Base-by-base conservation (phyloP, 2,329 filamentous ascomycete genomes). In the Trichoderma atrobrunneum region DNA sequence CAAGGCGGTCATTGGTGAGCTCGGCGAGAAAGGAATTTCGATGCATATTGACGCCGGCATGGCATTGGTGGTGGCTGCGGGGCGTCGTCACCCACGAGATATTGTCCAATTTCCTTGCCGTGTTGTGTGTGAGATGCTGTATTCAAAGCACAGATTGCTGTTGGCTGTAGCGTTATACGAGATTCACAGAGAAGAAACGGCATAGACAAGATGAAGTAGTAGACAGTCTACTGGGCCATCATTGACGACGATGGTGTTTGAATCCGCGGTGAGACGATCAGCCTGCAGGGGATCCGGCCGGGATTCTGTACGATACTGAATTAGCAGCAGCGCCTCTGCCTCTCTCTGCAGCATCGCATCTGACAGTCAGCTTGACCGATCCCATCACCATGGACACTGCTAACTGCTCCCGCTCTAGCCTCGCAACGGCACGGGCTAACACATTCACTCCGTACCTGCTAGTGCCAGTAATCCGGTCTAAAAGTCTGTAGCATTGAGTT, bases 331-430 rank as follows among this genome's bases (percentile, higher is more conserved):
- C 39, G 36, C 36, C 18, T 34, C 18, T 30, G 18, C 48, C 64
- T 67, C 51, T 56, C 14, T 57, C 24, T 67, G 51, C 16, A 36
- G 66, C 56, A 70, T 70, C 66, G 66, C 56, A 54, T 70, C 66
- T 70, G 56, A 70, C 66, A 26, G 57, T 61, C 57, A 61, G 66
- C 39, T 34, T 70, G 57, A 36, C 57, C 66, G 66, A 70, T 61
- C 57, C 57, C 57, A 62, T 30, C n/a, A 30, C 51, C 32, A 39
- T 59, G 64, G 51, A 57, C 24, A 21, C 24, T 51, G 48, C 48
- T 51, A 39, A 57, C 32, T 36, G n/a, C 62, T 11, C n/a, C 39
- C 28, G 62, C 12, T 30, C 62, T 65, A 65, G 62, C 62, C 62
- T 65, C 39, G n/a, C 21, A 54, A 21, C n/a, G 12, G 28, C 28